A percentile compares a stretch with the other conserved stretches of the same genome.
These are phyloP conservation scores for Crotalaria pallida DNA, from an alignment of 306 rosid genomes.

Conservation along the genomic window DNA sequence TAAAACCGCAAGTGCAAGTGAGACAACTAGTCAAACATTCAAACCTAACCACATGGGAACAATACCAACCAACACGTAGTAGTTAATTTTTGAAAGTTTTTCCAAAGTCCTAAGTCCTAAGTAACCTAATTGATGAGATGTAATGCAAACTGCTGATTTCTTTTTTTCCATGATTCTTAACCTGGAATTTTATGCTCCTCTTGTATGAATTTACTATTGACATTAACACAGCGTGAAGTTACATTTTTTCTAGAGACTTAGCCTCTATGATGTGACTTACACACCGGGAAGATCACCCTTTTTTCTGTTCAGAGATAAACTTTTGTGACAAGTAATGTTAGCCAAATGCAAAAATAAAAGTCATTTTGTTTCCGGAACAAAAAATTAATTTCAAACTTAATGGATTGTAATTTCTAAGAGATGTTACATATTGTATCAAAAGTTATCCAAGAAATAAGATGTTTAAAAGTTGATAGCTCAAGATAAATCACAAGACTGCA, in stretches of 20 bases:
- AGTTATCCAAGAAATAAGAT: no score
- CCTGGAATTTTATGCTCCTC: not conserved
- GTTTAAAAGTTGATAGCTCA: no score
- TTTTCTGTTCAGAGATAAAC: no score
- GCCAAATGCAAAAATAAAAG: no score
- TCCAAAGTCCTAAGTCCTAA: not conserved
- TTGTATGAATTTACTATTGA: not conserved
- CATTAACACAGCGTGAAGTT: not conserved
- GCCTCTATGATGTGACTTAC: not conserved
- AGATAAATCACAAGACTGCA: no score
- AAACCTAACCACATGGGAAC: not conserved
- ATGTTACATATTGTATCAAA: no score
- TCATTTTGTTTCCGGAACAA: no score
- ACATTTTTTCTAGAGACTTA: not conserved
- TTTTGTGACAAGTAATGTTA: no score
- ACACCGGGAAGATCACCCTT: no score
- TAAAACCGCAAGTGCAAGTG: not conserved
- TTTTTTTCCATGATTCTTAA: not conserved
- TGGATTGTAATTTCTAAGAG: no score
- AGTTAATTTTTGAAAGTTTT: not conserved
- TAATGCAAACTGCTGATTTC: not conserved
- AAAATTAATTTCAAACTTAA: no score
- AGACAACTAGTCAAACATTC: not conserved
- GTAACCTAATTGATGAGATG: slow-evolving; percentile 1
- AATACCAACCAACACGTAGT: not conserved